Percentiles rank a stretch among this genome's conserved stretches.
These are phyloP conservation scores for Russula ochroleuca DNA, from an alignment of 768 basidiomycete species.

Conservation along the genomic window DNA sequence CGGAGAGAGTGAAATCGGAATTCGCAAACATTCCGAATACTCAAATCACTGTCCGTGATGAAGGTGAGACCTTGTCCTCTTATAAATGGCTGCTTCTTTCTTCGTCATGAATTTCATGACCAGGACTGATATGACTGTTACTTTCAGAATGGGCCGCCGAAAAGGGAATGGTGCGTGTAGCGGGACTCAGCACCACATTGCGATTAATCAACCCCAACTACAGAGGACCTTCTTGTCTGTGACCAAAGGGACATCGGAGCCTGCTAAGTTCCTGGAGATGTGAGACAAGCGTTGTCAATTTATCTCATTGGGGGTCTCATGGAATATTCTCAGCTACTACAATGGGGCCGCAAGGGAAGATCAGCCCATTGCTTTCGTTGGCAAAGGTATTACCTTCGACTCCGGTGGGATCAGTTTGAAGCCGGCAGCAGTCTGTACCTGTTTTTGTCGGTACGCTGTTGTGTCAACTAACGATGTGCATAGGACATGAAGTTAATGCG, in stretches of 20 bases:
- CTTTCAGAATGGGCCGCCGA: constrained; percentile 71
- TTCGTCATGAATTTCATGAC: not conserved
- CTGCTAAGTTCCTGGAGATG: constrained; percentile 87
- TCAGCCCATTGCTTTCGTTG: constrained; percentile 70
- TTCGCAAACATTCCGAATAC: constrained; percentile 65
- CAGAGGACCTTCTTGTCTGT: constrained; percentile 85
- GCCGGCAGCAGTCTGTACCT: constrained; percentile 52
- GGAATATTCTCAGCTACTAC: constrained; percentile 55
- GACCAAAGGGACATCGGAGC: constrained; percentile 74
- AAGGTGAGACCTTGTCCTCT: constrained; percentile 44
- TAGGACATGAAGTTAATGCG: constrained; percentile 83
- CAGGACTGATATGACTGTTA: not conserved
- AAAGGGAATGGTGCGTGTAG: constrained; percentile 66
- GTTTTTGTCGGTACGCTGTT: constrained; percentile 1
- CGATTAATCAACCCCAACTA: not conserved
- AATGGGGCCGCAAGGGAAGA: constrained; percentile 58
- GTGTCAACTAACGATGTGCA: not conserved
- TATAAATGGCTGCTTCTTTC: not conserved
- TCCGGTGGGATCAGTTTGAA: constrained; percentile 86
- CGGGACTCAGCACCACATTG: not conserved
- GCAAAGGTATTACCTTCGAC: constrained; percentile 90
- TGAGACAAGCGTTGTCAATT: constrained; percentile 29
- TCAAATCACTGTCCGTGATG: constrained; percentile 65
- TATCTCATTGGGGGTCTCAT: not conserved
- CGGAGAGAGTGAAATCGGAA: constrained; percentile 62